phyloP scores from a whole-genome alignment of 2,329 filamentous ascomycete species.

The Stenocarpella maydis region DNA sequence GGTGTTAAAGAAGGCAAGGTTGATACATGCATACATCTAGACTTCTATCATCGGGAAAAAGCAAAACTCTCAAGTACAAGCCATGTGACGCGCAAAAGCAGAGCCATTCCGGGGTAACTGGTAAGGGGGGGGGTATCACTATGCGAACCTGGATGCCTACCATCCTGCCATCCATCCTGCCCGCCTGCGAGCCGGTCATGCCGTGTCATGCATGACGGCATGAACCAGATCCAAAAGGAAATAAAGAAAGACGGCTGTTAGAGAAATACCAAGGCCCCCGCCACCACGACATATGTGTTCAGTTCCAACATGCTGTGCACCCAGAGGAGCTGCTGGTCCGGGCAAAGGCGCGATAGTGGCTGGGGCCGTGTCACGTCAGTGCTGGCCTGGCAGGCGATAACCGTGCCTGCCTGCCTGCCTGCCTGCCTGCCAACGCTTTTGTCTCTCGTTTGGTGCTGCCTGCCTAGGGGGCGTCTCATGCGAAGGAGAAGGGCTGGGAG shows the following conservation, averaged over 20 bases:
- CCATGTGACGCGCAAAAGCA: slow-evolving; percentile 10
- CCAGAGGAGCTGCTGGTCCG: slow-evolving; percentile 5
- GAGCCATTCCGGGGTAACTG: slow-evolving; percentile 12
- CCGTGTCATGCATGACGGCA: slow-evolving; percentile 20
- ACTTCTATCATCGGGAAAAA: slow-evolving; percentile 3
- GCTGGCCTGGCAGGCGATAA: slow-evolving; percentile 6
- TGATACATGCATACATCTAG: slow-evolving; percentile 6
- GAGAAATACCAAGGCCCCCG: slow-evolving; percentile 9
- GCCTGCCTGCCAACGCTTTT: neutral
- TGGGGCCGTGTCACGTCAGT: neutral
- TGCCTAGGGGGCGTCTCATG: too few relatives aligned
- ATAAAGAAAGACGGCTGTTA: slow-evolving; percentile 3
- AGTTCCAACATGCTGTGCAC: neutral
- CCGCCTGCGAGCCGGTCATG: neutral
- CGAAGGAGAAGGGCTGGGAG: too few relatives aligned
- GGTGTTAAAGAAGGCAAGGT: neutral
- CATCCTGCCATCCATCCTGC: slow-evolving; percentile 2
- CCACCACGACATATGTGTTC: neutral
- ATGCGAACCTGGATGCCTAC: slow-evolving; percentile 26
- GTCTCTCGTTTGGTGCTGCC: too few relatives aligned
- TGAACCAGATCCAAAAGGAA: slow-evolving; percentile 3
- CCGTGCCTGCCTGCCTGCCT: slow-evolving; percentile 8
- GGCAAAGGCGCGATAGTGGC: neutral
- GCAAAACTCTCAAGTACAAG: neutral
- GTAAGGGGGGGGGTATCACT: slow-evolving; percentile 32